Evolutionary conservation across 2,329 filamentous ascomycete genomes (phyloP).

Genomic region (Alternaria consortialis): DNA sequence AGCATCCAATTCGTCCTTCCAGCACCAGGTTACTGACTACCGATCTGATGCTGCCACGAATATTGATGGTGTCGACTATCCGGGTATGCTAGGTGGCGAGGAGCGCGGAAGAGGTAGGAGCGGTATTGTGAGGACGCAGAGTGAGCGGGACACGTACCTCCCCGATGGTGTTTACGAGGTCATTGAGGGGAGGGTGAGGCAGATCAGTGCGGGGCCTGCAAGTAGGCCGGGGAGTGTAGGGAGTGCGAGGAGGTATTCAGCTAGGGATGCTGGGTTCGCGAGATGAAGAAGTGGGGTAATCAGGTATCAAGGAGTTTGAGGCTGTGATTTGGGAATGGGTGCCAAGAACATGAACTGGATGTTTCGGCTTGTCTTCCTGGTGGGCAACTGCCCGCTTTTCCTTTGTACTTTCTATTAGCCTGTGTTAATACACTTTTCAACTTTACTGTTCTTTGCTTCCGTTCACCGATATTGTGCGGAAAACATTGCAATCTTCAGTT

Average conservation of each 20-base stretch:
- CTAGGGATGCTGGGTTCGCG: constrained; percentile 11
- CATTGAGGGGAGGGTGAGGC: constrained; percentile 12
- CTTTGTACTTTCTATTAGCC: neutral
- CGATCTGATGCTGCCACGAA: neutral
- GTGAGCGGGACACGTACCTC: constrained; percentile 9
- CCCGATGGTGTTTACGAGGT: constrained; percentile 18
- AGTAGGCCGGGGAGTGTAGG: neutral
- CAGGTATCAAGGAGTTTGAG: too few species aligned
- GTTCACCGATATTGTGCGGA: neutral
- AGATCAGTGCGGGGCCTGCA: constrained; percentile 1
- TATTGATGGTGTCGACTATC: neutral
- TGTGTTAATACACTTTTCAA: neutral
- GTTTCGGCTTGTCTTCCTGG: neutral
- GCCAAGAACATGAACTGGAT: neutral
- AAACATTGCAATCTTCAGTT: neutral
- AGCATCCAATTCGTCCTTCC: neutral
- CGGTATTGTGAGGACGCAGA: neutral
- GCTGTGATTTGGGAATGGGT: neutral
- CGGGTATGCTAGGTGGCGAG: neutral
- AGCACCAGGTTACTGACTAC: neutral
- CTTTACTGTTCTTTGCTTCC: neutral
- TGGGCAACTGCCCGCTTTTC: neutral
- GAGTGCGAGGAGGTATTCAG: neutral
- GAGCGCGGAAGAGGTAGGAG: neutral
- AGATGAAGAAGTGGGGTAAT: neutral